Percentiles rank a stretch among this genome's conserved stretches.
Conservation (phyloP, 2,329 filamentous ascomycete species). For the Aureobasidium pullulans region DNA sequence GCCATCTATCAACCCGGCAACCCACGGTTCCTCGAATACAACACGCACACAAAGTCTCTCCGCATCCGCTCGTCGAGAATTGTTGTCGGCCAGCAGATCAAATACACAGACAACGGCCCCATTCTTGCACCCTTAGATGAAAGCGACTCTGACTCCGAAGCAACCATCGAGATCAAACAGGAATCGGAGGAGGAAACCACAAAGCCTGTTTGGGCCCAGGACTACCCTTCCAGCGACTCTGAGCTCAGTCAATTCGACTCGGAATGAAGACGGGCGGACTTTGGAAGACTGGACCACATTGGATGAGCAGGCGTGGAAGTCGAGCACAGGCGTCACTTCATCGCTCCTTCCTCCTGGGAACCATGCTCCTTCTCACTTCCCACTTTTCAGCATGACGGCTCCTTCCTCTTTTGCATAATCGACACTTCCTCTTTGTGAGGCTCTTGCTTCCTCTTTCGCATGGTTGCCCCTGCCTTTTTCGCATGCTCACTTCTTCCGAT, state of each 20-base stretch:
- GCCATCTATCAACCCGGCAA: constrained; percentile 7
- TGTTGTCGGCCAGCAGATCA: background rate
- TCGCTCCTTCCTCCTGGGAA: too few relatives aligned
- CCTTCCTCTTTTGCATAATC: too few relatives aligned
- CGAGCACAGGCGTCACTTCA: too few relatives aligned
- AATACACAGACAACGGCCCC: constrained; percentile 8
- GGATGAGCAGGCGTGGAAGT: background rate
- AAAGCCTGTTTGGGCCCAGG: background rate
- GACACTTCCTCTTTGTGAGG: too few relatives aligned
- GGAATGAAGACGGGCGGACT: background rate
- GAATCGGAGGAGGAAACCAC: background rate
- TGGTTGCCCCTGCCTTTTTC: too few relatives aligned
- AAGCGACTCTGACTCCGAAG: background rate
- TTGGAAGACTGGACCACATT: background rate
- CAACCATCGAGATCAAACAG: background rate
- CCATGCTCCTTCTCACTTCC: too few relatives aligned
- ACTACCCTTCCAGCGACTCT: background rate
- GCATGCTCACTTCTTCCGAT: too few relatives aligned
- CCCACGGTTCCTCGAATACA: background rate
- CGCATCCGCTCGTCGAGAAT: constrained; percentile 9
- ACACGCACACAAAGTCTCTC: background rate
- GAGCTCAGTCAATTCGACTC: constrained; percentile 10
- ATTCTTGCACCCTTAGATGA: background rate
- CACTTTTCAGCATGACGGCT: too few relatives aligned
- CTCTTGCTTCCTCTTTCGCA: too few relatives aligned